phyloP scores from a whole-genome alignment of 768 basidiomycete species.

The Kwoniella mangroviensis region DNA sequence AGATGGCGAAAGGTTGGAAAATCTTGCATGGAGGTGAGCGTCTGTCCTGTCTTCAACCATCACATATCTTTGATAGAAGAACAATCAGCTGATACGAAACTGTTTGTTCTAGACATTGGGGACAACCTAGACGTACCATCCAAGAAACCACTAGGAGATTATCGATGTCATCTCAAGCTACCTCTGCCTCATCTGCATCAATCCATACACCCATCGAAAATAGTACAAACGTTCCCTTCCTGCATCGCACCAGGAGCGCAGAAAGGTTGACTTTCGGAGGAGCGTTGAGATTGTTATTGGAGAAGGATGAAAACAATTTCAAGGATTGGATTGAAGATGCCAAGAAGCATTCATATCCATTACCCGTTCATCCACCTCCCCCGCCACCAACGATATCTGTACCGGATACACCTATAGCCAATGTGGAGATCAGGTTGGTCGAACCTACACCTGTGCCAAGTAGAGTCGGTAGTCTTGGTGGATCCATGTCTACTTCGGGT shows the following conservation, averaged over 20 bases:
- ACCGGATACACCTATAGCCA: conserved; percentile 45
- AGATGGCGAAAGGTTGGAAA: conserved; percentile 51
- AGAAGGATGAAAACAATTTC: conserved; percentile 50
- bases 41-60: not conserved
- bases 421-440: conserved; percentile 51
- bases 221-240: conserved; percentile 10
- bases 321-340: conserved; percentile 53
- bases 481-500: conserved; percentile 37
- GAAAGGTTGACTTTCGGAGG: conserved; percentile 44
- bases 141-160: conserved; percentile 17
- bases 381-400: conserved; percentile 38
- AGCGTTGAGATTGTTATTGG: conserved; percentile 43
- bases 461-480: conserved; percentile 53
- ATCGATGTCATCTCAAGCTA: conserved; percentile 24
- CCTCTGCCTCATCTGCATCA: conserved; percentile 35
- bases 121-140: conserved; percentile 14
- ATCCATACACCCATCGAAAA: conserved; percentile 31
- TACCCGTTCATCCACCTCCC: not conserved
- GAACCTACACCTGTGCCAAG: conserved; percentile 56
- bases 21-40: conserved; percentile 51
- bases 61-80: not conserved
- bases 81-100: not conserved
- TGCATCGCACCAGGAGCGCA: conserved; percentile 18
- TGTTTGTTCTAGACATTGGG: conserved; percentile 29
- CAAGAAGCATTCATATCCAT: conserved; percentile 22